Base-by-base conservation (phyloP, 1,139 yeast genomes). In the Kluyveromyces marxianus region DNA sequence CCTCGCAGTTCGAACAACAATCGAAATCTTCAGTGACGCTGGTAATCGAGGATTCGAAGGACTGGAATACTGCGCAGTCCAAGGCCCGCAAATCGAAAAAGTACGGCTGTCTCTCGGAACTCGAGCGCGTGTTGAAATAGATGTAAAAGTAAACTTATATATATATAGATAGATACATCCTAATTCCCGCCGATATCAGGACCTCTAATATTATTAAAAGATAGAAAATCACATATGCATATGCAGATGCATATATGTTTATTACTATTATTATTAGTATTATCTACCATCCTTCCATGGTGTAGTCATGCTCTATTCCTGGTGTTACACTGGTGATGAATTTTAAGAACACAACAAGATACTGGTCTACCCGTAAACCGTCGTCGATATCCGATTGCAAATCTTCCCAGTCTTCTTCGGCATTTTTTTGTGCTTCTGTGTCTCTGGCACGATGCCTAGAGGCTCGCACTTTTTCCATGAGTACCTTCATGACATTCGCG, bases 301-400 rank as follows among this genome's bases (percentile, higher is more conserved):
- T 90, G 63, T 89, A 89, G 60, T 92, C 98, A 65, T 90, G 94
- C 66, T 90, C 96, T 47, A 92, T 89, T 8, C 97, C 96, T 0
- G 99, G 99, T 2, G 96, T 90, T 10, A 94, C 97, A 68, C 97
- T 87, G 10, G 97, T 87, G 47, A 92, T 90, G 59, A 92, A 92
- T 66, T 94, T 94, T 58, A 92, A 74, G 62, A 92, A 92, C 8
- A 90, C 83, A 36, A 92, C 75, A 56, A 92, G 69, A 62, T 92
- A 92, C 60, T 89, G 97, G 63, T 92, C 98, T 1, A 84, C 97
- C 41, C 96, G 73, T 8, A 92, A 73, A 21, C 79, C 75, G 36
- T 69, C 70, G 24, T 70, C 72, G 4, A 61, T 47, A 29, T 68
- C 72, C 7, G 66, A 61, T 37, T 64, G 55, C 44, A 72, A 55